Percentiles rank a stretch among this genome's conserved stretches.
Conservation (phyloP, 2,329 filamentous ascomycete genomes). For the Phoma sp. region DNA sequence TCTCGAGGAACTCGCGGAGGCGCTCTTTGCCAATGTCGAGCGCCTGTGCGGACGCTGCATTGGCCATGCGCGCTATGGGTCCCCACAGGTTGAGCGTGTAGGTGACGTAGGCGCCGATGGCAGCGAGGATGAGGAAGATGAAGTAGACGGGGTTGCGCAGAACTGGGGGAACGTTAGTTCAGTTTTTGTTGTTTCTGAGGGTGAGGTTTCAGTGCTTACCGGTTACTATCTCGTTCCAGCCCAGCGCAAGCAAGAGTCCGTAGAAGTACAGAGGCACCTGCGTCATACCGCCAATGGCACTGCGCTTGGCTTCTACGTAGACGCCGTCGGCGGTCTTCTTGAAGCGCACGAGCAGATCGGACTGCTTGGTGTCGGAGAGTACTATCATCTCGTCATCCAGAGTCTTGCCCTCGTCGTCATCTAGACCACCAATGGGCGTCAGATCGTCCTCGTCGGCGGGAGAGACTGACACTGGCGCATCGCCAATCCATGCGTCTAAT, state of each 20-base stretch:
- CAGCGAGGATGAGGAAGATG: conserved; percentile 79
- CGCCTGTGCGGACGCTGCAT: conserved; percentile 85
- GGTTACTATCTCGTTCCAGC: conserved; percentile 98
- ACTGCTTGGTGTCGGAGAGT: conserved; percentile 85
- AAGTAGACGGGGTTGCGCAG: conserved; percentile 94
- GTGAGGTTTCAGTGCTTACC: conserved; percentile 65
- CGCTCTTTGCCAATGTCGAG: conserved; percentile 91
- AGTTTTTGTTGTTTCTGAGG: too few species aligned
- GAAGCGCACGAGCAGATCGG: conserved; percentile 91
- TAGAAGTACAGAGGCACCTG: conserved; percentile 97
- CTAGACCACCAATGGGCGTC: conserved; percentile 86
- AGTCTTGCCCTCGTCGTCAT: conserved; percentile 92
- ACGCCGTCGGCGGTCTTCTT: conserved; percentile 98
- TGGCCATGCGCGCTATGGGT: conserved; percentile 93
- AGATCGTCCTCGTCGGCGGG: conserved; percentile 90
- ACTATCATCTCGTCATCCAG: conserved; percentile 96
- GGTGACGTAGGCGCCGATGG: conserved; percentile 81
- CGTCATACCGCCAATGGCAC: conserved; percentile 92
- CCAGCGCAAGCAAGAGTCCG: conserved; percentile 81
- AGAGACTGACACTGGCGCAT: conserved; percentile 74
- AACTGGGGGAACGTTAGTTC: conserved; percentile 61
- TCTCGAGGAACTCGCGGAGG: conserved; percentile 86
- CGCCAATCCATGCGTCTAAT: conserved; percentile 83
- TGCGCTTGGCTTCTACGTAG: conserved; percentile 96
- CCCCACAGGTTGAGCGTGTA: conserved; percentile 95